Base-by-base conservation (phyloP, 805 yeast species). In the Candida hispaniensis region DNA sequence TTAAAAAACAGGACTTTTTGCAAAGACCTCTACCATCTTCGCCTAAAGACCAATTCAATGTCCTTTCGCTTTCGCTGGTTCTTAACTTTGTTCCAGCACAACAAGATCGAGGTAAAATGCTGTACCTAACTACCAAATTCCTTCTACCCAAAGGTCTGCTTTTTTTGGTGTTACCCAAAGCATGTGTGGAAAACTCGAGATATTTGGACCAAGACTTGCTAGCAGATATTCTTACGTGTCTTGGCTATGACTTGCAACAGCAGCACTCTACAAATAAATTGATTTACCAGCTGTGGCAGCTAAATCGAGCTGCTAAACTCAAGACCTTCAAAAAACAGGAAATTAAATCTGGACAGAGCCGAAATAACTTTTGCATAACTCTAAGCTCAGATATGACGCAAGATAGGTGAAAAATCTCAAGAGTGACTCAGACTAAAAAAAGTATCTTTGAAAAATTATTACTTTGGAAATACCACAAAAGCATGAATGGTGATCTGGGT, bases 11-110 rank as follows among this genome's bases (percentile, higher is more conserved):
- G 55, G 93, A 88, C 53, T 88, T 88, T 49, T 79, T 86, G 86
- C 63, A 75, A 26, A 58, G 86, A 39, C 79, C 77, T 4, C 43
- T 68, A 5, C 93, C 94, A 0, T 38, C 24, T 5, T 14, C 39
- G 3, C 61, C 38, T 2, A 18, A 58, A 0, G 39, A 44, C 6
- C 63, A 52, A 38, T 86, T 75, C 51, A 66, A 76, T 43, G 48
- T 82, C 16, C 61, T 88, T 1, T 81, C 94, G 6, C 78, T 94
- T 43, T 82, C 94, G 0, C 55, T 88, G 38, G 98, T 88, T 22
- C 60, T 88, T 9, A 88, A 88, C 51, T 88, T 81, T 56, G 95
- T 88, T 1, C 81, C 94, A 0, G 71, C 71, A 1, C 72, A 86
- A 0, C 48, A 47, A 6, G 68, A 59, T 9, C 59, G 98, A 35